These are phyloP conservation scores for Fusarium sterilihyphosum DNA, from an alignment of 2,329 filamentous ascomycete species.

Conservation along the genomic window DNA sequence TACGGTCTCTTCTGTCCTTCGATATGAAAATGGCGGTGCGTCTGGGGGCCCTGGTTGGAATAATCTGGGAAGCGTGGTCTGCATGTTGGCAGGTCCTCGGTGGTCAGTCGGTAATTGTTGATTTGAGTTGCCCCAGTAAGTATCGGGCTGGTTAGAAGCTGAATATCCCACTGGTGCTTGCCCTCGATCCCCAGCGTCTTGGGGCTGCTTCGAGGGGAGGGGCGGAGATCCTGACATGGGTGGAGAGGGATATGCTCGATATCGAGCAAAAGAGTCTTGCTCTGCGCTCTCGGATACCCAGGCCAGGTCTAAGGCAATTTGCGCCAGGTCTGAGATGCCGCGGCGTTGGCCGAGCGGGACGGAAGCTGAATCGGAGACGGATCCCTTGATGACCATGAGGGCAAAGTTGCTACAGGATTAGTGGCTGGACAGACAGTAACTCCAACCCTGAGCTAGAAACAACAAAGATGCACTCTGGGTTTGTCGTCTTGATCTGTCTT, in stretches of 20 bases:
- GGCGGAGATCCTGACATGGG: constrained; percentile 78
- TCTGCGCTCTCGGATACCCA: constrained; percentile 61
- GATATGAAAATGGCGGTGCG: constrained; percentile 41
- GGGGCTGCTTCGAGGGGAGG: constrained; percentile 66
- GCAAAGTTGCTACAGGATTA: constrained; percentile 42
- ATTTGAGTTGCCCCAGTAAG: constrained; percentile 55
- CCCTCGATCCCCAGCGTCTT: constrained; percentile 65
- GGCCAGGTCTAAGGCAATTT: constrained; percentile 59
- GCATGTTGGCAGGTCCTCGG: constrained; percentile 39
- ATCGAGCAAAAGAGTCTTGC: constrained; percentile 63
- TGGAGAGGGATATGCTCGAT: constrained; percentile 74
- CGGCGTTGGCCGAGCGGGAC: constrained; percentile 67
- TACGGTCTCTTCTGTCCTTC: constrained; percentile 38
- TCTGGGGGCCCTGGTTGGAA: constrained; percentile 44
- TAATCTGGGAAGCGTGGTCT: constrained; percentile 39
- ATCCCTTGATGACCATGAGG: constrained; percentile 65
- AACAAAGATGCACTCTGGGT: constrained; percentile 1
- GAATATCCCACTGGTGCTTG: constrained; percentile 57
- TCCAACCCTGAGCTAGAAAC: constrained; percentile 26
- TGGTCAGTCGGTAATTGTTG: constrained; percentile 39
- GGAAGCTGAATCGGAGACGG: constrained; percentile 54
- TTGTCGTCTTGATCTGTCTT: not conserved
- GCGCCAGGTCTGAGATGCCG: constrained; percentile 64
- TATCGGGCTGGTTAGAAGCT: constrained; percentile 58
- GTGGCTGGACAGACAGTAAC: constrained; percentile 26